Evolutionary conservation across 2,329 filamentous ascomycete species (phyloP), one percentile per base, ranked within the genome.

Genomic region (Apiospora hydei): DNA sequence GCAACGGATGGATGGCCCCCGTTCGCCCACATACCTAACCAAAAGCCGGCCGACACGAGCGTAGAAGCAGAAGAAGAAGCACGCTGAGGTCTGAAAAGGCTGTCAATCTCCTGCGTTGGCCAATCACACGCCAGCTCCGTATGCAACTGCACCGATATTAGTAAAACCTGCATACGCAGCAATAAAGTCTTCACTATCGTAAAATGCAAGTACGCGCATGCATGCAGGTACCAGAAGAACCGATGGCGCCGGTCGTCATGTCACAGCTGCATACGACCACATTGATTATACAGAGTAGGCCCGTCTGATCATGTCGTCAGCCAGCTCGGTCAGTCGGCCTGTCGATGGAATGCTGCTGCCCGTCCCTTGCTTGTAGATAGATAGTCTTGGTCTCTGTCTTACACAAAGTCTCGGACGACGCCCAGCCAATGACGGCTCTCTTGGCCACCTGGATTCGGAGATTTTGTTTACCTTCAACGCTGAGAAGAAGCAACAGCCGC

Each of bases 371-470:
- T 14, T 24, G 18, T 64, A n/a, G 53, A 61, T 38, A 38, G 18
- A 46, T 46, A 38, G 18, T n/a, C 46, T 49, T n/a, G 46, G 3
- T 18, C 38, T 61, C 38, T 57, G 57, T 64, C 57, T 64, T 64
- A 41, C 57, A 64, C 57, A 64, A 41, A 21, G 57, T 64, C 57
- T 64, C 57, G 34, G 57, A 5, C 57, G 57, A 41, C 57, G 21
- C 57, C 41, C 57, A 64, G 57, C 57, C 57, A 64, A 64, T 64
- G 57, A 7, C 57, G n/a, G 34, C 30, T 41, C 57, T 64, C 34
- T 41, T 41, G 34, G 57, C 41, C 57, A 11, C 4, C 57, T 41
- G 57, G 18, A 64, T 64, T 64, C 34, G 57, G 57, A 64, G 57
- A 64, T 64, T 41, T 64, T 64, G 57, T 64, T 64, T 64, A 64